Evolutionary conservation across 1,139 yeast species (phyloP).

Genomic region (Debaryomyces robertsiae): DNA sequence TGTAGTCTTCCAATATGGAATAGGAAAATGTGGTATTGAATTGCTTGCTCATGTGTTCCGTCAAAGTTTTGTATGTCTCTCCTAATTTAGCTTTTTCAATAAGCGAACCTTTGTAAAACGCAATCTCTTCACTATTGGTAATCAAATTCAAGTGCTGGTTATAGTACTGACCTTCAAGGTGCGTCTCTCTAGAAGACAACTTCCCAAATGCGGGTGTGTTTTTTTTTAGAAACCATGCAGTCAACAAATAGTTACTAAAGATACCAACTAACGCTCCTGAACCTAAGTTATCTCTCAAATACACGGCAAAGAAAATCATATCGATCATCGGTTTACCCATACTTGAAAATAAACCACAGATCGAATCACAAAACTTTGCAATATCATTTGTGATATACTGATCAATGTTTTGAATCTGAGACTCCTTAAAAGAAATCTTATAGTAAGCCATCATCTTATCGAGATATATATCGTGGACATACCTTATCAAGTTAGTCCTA

Average conservation of each 20-base stretch:
- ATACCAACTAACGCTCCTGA: slow-evolving; percentile 83
- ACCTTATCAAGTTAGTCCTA: slow-evolving; percentile 81
- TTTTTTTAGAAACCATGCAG: slow-evolving; percentile 73
- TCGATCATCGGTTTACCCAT: slow-evolving; percentile 93
- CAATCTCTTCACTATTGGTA: slow-evolving; percentile 90
- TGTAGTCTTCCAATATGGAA: slow-evolving; percentile 80
- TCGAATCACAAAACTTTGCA: slow-evolving; percentile 77
- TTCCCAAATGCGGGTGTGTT: slow-evolving; percentile 88
- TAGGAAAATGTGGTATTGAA: slow-evolving; percentile 59
- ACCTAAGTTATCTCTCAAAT: slow-evolving; percentile 83
- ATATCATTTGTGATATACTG: slow-evolving; percentile 88
- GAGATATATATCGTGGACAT: slow-evolving; percentile 87
- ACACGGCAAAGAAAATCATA: slow-evolving; percentile 81
- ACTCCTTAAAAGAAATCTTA: slow-evolving; percentile 58
- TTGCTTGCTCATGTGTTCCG: slow-evolving; percentile 46
- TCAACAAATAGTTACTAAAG: slow-evolving; percentile 74
- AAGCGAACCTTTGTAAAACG: slow-evolving; percentile 89
- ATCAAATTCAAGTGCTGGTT: slow-evolving; percentile 84
- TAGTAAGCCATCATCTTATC: slow-evolving; percentile 82
- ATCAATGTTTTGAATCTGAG: slow-evolving; percentile 54
- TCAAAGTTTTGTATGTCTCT: slow-evolving; percentile 58
- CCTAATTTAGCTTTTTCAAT: slow-evolving; percentile 72
- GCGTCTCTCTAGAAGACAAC: slow-evolving; percentile 70
- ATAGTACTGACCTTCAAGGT: slow-evolving; percentile 86
- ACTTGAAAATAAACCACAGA: slow-evolving; percentile 81